Evolutionary conservation across 495 filamentous ascomycete genomes (phyloP).

Genomic region (Tuber magnatum): DNA sequence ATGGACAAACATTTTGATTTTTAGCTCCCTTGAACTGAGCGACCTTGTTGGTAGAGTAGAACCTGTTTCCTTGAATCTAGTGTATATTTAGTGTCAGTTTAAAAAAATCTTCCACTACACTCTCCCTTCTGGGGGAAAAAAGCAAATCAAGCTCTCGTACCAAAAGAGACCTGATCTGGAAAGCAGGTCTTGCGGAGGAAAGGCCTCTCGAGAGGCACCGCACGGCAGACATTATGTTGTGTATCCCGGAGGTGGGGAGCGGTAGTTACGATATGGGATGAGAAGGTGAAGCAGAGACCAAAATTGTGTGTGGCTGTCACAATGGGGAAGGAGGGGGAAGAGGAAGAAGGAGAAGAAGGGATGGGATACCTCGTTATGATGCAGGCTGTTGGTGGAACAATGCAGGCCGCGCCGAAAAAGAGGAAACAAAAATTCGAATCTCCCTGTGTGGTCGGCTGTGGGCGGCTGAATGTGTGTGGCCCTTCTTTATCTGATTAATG

Average conservation of each 20-base stretch:
- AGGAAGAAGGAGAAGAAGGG: conserved; percentile 38
- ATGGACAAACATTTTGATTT: conserved; percentile 68
- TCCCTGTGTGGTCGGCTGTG: background rate
- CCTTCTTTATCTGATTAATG: conserved; percentile 18
- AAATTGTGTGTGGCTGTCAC: conserved; percentile 43
- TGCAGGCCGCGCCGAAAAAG: conserved; percentile 20
- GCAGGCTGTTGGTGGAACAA: conserved; percentile 14
- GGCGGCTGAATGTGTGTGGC: conserved; percentile 8
- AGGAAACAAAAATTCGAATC: conserved; percentile 8
- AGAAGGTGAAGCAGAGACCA: conserved; percentile 37
- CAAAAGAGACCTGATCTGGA: conserved; percentile 25
- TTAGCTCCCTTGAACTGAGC: conserved; percentile 89
- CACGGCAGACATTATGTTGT: conserved; percentile 45
- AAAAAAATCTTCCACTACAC: conserved; percentile 22
- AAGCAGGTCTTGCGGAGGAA: conserved; percentile 30
- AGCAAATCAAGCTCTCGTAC: conserved; percentile 28
- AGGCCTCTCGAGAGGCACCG: conserved; percentile 47
- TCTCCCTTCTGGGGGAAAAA: conserved; percentile 16
- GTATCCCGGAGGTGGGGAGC: conserved; percentile 47
- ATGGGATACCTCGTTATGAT: conserved; percentile 24
- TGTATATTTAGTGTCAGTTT: conserved; percentile 13
- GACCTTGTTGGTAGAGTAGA: conserved; percentile 58
- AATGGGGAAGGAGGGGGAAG: conserved; percentile 35
- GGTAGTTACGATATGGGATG: conserved; percentile 50
- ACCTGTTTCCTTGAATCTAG: conserved; percentile 16